Evolutionary conservation across 345 rosid species (phyloP).

Genomic region (Stellera chamaejasme): DNA sequence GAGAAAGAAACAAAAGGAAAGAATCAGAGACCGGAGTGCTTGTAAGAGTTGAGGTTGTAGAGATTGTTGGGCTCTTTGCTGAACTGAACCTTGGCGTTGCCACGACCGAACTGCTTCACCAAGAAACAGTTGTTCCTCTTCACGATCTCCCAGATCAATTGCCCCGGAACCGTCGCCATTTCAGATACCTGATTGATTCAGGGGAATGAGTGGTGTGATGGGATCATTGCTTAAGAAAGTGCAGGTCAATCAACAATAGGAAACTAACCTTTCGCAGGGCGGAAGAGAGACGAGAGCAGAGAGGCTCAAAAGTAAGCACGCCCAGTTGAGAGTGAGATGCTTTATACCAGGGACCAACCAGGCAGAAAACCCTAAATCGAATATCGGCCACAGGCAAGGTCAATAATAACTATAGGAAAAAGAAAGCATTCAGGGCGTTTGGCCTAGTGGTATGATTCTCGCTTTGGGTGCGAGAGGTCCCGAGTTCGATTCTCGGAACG

Average conservation of each 20-base stretch:
- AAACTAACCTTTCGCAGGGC: too few relatives aligned
- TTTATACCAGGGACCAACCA: too few relatives aligned
- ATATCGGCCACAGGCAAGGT: too few relatives aligned
- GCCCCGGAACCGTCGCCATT: constrained; percentile 73
- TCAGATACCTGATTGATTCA: too few relatives aligned
- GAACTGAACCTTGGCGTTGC: constrained; percentile 47
- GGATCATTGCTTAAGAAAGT: too few relatives aligned
- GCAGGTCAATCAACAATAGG: too few relatives aligned
- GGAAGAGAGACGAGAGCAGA: too few relatives aligned
- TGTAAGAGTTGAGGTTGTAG: constrained; percentile 71
- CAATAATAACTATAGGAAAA: too few relatives aligned
- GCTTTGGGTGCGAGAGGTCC: constrained; percentile 92
- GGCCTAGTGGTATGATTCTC: constrained; percentile 91
- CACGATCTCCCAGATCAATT: constrained; percentile 73
- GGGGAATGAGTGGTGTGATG: too few relatives aligned
- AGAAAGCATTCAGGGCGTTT: constrained; percentile 32
- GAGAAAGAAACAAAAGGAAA: background rate
- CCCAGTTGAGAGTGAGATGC: too few relatives aligned
- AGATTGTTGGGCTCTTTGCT: constrained; percentile 80
- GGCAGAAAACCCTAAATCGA: too few relatives aligned
- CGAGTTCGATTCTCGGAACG: constrained; percentile 65
- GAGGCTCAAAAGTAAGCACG: too few relatives aligned
- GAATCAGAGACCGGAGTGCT: constrained; percentile 47
- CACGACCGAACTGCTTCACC: constrained; percentile 71
- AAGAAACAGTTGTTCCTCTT: constrained; percentile 68